Base-by-base conservation (phyloP, 2,329 filamentous ascomycete species). In the Boeremia lycopersici region DNA sequence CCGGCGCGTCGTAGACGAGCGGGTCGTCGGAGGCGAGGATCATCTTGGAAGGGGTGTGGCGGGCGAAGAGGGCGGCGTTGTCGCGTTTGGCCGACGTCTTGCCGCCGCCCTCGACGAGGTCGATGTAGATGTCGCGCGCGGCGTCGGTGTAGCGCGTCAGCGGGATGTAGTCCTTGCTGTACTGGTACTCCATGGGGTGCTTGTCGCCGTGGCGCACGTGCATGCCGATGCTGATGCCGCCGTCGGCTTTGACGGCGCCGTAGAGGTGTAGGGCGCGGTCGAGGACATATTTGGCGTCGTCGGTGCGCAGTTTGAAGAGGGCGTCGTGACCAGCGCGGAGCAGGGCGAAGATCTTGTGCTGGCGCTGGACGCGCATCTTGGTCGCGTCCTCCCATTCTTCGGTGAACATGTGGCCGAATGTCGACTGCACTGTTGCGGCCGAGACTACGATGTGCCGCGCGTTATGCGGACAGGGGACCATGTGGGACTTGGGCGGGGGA, bases 21-120 rank as follows among this genome's bases (percentile, higher is more conserved):
- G 91, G 90, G 68, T 96, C 91, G 70, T 96, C 91, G 0, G 90
- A 93, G 5, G 91, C 90, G 25, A 96, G 71, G 1, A 96, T 73
- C 34, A 90, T 73, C 23, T 71, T 74, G 51, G 77, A 64, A 33
- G 71, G 50, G 6, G 63, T 70, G 56, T 74, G 69, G 34, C 69
- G 64, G 1, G 65, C 46, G 34, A 58, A 48, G 30, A 70, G 60
- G 6, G 58, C 19, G 28, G 52, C 47, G 19, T 42, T 35, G 26
- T 48, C 56, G 50, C 42, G 44, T 30, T 74, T 64, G 80, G 83
- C 70, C 41, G 61, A 34, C 45, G 65, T 60, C 19, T 56, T 55
- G 44, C 59, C 56, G 33, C 53, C 54, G 45, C 62, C 64, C 57
- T 70, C 72, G 47, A 73, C 74, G 8, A 77, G 70, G 7, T 84